Conservation (phyloP, 306 rosid species). For the Mimosa pudica region DNA sequence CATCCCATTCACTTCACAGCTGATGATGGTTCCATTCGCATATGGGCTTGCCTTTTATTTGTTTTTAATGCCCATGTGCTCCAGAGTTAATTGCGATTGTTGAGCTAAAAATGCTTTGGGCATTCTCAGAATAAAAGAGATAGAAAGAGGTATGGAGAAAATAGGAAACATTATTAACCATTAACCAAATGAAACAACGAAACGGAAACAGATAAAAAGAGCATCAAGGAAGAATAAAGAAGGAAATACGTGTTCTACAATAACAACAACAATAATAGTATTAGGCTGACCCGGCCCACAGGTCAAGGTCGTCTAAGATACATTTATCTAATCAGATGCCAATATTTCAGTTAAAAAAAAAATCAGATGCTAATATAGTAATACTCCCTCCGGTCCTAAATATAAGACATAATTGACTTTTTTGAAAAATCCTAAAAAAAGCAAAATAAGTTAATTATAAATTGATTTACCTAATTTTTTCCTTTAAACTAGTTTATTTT, state of each 20-base stretch:
- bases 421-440: no score
- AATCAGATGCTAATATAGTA: no score
- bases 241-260: no score
- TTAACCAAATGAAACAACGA: background rate
- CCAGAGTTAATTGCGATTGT: background rate
- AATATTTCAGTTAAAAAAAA: background rate
- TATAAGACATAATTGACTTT: no score
- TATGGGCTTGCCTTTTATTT: no score
- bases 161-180: background rate
- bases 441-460: no score
- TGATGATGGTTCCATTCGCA: no score
- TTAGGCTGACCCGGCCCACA: background rate
- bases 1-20: no score
- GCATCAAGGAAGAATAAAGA: background rate
- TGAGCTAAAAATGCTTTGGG: background rate
- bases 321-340: background rate
- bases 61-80: no score
- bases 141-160: slow-evolving; percentile 20
- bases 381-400: no score
- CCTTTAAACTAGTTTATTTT: no score
- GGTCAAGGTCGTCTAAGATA: background rate
- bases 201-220: background rate
- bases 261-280: background rate
- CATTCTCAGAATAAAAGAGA: slow-evolving; percentile 23
- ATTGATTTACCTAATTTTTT: no score